These are phyloP conservation scores for Lachancea fermentati DNA, from an alignment of 805 yeast genomes.

Conservation along the genomic window DNA sequence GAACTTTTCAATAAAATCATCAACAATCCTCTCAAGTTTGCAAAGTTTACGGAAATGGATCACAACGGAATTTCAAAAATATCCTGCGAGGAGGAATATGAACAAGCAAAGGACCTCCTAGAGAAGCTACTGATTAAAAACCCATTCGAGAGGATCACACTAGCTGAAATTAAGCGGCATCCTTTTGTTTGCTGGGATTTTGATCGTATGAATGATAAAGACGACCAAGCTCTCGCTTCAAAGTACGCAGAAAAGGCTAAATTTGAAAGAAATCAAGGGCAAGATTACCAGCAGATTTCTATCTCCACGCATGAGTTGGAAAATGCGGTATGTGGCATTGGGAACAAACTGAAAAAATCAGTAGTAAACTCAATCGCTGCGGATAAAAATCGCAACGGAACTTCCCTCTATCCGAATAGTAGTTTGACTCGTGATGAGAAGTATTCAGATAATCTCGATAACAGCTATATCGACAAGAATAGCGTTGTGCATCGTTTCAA, in stretches of 20 bases:
- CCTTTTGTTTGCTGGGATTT: constrained; percentile 55
- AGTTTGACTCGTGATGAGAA: no score
- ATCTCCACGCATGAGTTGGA: constrained; percentile 65
- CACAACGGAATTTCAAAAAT: constrained; percentile 29
- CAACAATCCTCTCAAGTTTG: constrained; percentile 53
- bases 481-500: constrained; percentile 5
- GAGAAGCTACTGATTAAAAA: constrained; percentile 59
- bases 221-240: constrained; percentile 10
- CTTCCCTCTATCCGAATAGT: neutral
- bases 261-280: constrained; percentile 27
- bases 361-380: constrained; percentile 8
- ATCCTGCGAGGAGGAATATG: constrained; percentile 36
- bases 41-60: constrained; percentile 34
- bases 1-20: constrained; percentile 73
- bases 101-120: constrained; percentile 51
- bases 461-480: constrained; percentile 5
- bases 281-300: constrained; percentile 41
- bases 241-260: constrained; percentile 19
- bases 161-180: constrained; percentile 68
- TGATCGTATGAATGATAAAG: constrained; percentile 15
- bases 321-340: constrained; percentile 79
- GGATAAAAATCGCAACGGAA: neutral
- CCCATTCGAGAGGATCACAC: constrained; percentile 61
- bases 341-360: constrained; percentile 48
- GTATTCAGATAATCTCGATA: constrained; percentile 3